Evolutionary conservation across 106 monocot genomes (phyloP), one percentile per base, ranked within the genome.

Genomic region (Alisma plantagoaquatica): DNA sequence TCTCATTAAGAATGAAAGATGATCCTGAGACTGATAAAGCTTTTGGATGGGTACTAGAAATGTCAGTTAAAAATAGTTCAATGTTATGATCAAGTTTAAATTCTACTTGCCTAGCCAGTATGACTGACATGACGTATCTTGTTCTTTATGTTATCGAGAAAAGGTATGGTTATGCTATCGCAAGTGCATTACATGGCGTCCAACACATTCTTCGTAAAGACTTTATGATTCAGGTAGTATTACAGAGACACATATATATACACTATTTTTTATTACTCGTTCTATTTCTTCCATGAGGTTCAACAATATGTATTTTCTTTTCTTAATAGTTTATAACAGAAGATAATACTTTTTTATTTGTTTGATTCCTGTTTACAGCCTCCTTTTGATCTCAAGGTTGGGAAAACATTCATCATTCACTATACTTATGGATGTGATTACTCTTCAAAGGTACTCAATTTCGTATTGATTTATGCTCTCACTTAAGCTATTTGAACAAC

Each of bases 41-140:
- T 42, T 96, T 96, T 69, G 89, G 89, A 75, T 96, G 94, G 94
- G 94, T 96, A 32, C 60, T 96, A 58, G 94, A 96, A 73, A 96
- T 96, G 94, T 94, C 49, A 70, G 72, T n/a, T n/a, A n/a, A n/a
- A n/a, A n/a, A n/a, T n/a, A n/a, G n/a, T n/a, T n/a, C n/a, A n/a
- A n/a, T n/a, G n/a, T n/a, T n/a, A n/a, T n/a, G n/a, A n/a, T n/a
- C n/a, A n/a, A n/a, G n/a, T n/a, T n/a, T n/a, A n/a, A n/a, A n/a
- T n/a, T n/a, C n/a, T n/a, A n/a, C n/a, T n/a, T n/a, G n/a, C n/a
- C n/a, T n/a, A n/a, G n/a, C n/a, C n/a, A n/a, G n/a, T n/a, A n/a
- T n/a, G n/a, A n/a, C n/a, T n/a, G n/a, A n/a, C n/a, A n/a, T n/a
- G n/a, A n/a, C n/a, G n/a, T n/a, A n/a, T n/a, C n/a, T n/a, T n/a